Conservation (phyloP, 2,329 filamentous ascomycete genomes). For the Cladosporium austrohemisphaericum region DNA sequence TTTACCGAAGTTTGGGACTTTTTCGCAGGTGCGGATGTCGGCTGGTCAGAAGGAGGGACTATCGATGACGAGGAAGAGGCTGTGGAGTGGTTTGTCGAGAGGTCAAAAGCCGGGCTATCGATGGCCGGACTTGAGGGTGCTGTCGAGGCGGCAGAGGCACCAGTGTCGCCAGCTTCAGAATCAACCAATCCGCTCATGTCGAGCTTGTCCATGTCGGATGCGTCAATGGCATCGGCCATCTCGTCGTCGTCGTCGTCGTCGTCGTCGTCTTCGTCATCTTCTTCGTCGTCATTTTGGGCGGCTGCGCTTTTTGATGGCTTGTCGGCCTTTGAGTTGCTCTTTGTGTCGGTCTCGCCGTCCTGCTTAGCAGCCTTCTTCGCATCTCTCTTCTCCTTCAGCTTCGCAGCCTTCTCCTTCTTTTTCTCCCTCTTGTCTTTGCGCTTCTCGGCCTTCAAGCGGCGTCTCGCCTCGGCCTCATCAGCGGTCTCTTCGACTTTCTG, state of each 20-base stretch:
- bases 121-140: conserved; percentile 34
- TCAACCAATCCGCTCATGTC: conserved; percentile 33
- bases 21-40: conserved; percentile 16
- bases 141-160: conserved; percentile 32
- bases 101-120: conserved; percentile 40
- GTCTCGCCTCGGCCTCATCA: conserved; percentile 23
- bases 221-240: conserved; percentile 23
- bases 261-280: conserved; percentile 21
- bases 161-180: conserved; percentile 16
- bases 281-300: conserved; percentile 17
- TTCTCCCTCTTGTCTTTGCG: conserved; percentile 25
- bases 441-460: conserved; percentile 24
- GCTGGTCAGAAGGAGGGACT: conserved; percentile 33
- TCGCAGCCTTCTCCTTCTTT: conserved; percentile 39
- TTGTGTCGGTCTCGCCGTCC: conserved; percentile 39
- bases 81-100: conserved; percentile 37
- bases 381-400: conserved; percentile 41
- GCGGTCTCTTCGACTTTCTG: conserved; percentile 38
- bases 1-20: conserved; percentile 17
- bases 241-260: conserved; percentile 24
- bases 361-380: conserved; percentile 44
- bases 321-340: conserved; percentile 38
- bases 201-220: conserved; percentile 29
- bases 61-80: conserved; percentile 48
- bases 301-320: conserved; percentile 30